Conservation (phyloP, 176 grass and related monocot genomes). For the Pharus latifolius region DNA sequence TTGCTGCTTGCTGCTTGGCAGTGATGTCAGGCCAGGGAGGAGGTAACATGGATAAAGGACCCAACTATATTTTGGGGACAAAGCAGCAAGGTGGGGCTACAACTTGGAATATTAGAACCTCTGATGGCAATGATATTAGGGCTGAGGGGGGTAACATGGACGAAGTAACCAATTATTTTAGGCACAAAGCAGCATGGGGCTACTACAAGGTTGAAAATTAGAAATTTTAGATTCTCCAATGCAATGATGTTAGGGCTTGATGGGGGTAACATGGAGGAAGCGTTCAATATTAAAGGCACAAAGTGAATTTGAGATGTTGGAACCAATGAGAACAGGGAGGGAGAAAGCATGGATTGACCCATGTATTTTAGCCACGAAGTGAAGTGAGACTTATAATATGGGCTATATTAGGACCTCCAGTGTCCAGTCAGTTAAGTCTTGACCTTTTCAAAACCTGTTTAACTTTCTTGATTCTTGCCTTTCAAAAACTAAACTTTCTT, state of each 20-base stretch:
- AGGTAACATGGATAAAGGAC: background rate
- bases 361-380: background rate
- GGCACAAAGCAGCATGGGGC: background rate
- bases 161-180: conserved; percentile 7
- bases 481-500: no score
- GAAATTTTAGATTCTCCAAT: background rate
- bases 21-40: background rate
- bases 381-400: background rate
- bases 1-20: no score
- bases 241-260: no score
- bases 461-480: background rate
- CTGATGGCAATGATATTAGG: conserved; percentile 22
- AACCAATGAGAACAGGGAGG: conserved; percentile 15
- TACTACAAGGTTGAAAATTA: background rate
- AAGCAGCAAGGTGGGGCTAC: background rate
- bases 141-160: background rate
- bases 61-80: conserved; percentile 12
- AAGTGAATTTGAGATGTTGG: no score
- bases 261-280: no score
- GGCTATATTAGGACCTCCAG: background rate
- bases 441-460: background rate
- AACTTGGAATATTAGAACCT: conserved; percentile 9
- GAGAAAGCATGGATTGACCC: no score
- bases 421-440: background rate
- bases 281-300: no score